Evolutionary conservation across 2,329 filamentous ascomycete species (phyloP).

Genomic region (Colletotrichum chlorophyti): DNA sequence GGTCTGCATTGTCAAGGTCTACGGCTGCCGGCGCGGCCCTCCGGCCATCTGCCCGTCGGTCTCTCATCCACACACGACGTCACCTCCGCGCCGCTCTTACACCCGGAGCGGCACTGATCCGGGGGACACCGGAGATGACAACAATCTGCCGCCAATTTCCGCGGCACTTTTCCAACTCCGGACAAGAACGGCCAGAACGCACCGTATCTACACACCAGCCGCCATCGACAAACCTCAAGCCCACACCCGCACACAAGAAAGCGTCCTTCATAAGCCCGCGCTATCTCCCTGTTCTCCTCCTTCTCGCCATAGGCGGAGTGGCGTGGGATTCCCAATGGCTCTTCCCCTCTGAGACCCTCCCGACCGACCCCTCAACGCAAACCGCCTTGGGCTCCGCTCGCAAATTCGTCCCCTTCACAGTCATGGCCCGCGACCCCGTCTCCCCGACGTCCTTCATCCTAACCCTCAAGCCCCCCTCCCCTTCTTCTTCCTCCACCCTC

Average conservation of each 20-base stretch:
- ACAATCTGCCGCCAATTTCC: too few relatives aligned
- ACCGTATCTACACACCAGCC: background rate
- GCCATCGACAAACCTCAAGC: background rate
- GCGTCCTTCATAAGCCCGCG: constrained; percentile 13
- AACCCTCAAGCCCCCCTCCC: constrained; percentile 58
- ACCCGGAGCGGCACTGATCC: background rate
- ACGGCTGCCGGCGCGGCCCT: background rate
- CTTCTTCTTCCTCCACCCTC: constrained; percentile 43
- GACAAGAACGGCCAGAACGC: background rate
- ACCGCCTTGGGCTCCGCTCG: constrained; percentile 59
- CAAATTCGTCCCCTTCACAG: constrained; percentile 69
- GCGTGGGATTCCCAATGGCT: constrained; percentile 28
- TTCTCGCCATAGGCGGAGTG: constrained; percentile 11
- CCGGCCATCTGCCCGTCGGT: background rate
- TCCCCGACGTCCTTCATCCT: constrained; percentile 75
- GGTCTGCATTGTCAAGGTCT: background rate
- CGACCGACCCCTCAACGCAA: background rate
- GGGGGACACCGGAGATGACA: too few relatives aligned
- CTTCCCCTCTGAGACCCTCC: constrained; percentile 10
- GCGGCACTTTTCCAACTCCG: background rate
- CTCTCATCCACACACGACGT: background rate
- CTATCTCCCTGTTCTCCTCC: constrained; percentile 13
- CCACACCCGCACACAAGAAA: background rate
- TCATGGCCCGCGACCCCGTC: constrained; percentile 66
- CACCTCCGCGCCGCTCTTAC: background rate